Evolutionary conservation across 108 stramenopile species (phyloP), one percentile per base, ranked within the genome.

Genomic region (Asterionellopsis glacialis): DNA sequence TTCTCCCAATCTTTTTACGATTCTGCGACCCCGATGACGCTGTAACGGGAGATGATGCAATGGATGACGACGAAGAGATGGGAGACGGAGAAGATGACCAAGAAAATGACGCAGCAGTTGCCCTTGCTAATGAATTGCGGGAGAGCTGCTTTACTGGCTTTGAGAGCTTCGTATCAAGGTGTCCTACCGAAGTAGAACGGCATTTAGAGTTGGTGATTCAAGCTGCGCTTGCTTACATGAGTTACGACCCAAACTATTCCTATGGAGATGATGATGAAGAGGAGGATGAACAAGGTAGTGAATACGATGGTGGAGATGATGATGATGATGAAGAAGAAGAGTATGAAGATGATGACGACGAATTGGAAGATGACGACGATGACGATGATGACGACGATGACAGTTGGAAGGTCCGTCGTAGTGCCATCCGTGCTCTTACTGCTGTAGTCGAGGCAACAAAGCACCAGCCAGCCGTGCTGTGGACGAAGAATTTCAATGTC

Each of bases 61-160:
- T 33, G 33, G 87, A 90, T 45, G 74, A 74, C 54, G 91, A 81
- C 14, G 72, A 63, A 42, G 69, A 53, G 14, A 69, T 75, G 67
- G 73, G 61, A 39, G 64, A 67, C 24, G 72, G 52, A 13, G 26
- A 65, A 28, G 72, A 85, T 10, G 77, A 75, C 45, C 54, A 59
- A 18, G 61, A 64, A 33, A 69, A 80, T 56, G 69, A 80, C 11
- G 76, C 74, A 26, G 83, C 80, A 33, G 39, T 54, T 18, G 83
- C 90, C 5, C 52, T 83, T 60, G 69, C 72, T 44, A 93, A 95
- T 68, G 96, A 98, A 74, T 84, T 98, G 61, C 68, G 96, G 43
- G 98, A 98, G 71, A 92, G 84, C 57, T 97, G 96, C 68, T 95
- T 98, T 65, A 91, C 90, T 60, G 98, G 95, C 51, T 93, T 97